Base-by-base conservation (phyloP, 257 asterid species). In the Parsonsia alboflavescens region DNA sequence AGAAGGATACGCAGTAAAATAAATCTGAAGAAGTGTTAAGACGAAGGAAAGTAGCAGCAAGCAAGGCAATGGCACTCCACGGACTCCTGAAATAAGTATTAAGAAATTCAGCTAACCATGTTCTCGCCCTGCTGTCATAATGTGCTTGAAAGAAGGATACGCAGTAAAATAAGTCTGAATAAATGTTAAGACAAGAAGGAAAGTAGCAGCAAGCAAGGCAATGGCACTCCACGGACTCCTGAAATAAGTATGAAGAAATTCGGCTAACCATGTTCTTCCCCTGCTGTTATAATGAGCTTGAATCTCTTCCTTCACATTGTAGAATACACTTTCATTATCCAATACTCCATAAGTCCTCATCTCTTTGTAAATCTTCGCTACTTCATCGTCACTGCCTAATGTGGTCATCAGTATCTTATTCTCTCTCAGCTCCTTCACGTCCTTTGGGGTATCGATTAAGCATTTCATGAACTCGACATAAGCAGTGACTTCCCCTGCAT, bases 381-480 rank as follows among this genome's bases (percentile, higher is more conserved):
- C 77, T 12, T 81, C 72, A 49, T 83, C 83, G 67, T 86, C 85
- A 36, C 79, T 73, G 0, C 82, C 78, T 0, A 86, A 74, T 19
- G 13, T 56, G 63, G 79, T 75, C 36, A 33, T 1, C 39, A 33
- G 39, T 33, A 33, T 33, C 3, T 33, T 33, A 1, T 33, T 33
- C 39, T 33, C 39, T 33, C 39, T 1, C 39, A 33, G 39, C 3
- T 33, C 39, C 39, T 33, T 33, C 39, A 78, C 88, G 33, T 81
- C 89, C 17, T 70, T 69, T 0, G 82, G 71, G 8, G 53, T 36
- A 19, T 69, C 76, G 0, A 86, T 57, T 5, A 77, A 73, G 16
- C 86, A 81, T 70, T 81, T 83, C 79, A 86, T 81, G 74, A 86
- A 63, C 28, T 62, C 78, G 16, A 86, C 52, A 63, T 73, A 86